Evolutionary conservation across 2,329 filamentous ascomycete species (phyloP).

Genomic region (Stemphylium beticola): DNA sequence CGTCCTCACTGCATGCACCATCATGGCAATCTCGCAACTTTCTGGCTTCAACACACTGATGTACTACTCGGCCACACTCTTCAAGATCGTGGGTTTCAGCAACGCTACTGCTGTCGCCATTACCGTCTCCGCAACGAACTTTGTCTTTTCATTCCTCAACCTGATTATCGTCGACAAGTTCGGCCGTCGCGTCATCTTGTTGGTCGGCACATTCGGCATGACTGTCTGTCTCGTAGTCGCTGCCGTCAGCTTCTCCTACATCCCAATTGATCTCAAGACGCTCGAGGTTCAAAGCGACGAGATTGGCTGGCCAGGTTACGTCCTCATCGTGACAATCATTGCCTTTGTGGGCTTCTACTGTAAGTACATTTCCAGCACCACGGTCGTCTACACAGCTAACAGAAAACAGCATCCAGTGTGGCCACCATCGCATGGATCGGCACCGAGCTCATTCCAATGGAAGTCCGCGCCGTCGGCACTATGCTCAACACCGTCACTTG

Average conservation of each 20-base stretch:
- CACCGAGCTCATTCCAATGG: slow-evolving; percentile 47
- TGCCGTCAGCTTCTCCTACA: slow-evolving; percentile 72
- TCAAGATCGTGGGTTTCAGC: slow-evolving; percentile 72
- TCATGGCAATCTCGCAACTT: slow-evolving; percentile 48
- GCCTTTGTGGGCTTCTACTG: slow-evolving; percentile 44
- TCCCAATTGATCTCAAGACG: slow-evolving; percentile 57
- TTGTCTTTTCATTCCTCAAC: slow-evolving; percentile 77
- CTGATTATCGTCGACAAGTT: slow-evolving; percentile 79
- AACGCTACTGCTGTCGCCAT: slow-evolving; percentile 81
- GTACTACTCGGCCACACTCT: slow-evolving; percentile 66
- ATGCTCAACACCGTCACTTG: slow-evolving; percentile 44
- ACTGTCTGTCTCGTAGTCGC: slow-evolving; percentile 71
- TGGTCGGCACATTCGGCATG: slow-evolving; percentile 67
- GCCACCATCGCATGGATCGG: slow-evolving; percentile 7
- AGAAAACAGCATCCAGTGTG: too few species aligned
- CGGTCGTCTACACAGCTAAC: too few species aligned
- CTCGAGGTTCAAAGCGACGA: slow-evolving; percentile 38
- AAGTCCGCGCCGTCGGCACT: slow-evolving; percentile 48
- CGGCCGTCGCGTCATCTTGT: slow-evolving; percentile 72
- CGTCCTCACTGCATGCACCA: slow-evolving; percentile 43
- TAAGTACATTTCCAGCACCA: too few species aligned
- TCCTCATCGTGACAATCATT: slow-evolving; percentile 49
- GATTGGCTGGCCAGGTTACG: slow-evolving; percentile 44
- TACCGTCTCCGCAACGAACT: slow-evolving; percentile 81
- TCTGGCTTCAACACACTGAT: slow-evolving; percentile 74